Evolutionary conservation across 148 eudicot species (phyloP), one percentile per base, ranked within the genome.

Genomic region (Fagopyrum tataricum): DNA sequence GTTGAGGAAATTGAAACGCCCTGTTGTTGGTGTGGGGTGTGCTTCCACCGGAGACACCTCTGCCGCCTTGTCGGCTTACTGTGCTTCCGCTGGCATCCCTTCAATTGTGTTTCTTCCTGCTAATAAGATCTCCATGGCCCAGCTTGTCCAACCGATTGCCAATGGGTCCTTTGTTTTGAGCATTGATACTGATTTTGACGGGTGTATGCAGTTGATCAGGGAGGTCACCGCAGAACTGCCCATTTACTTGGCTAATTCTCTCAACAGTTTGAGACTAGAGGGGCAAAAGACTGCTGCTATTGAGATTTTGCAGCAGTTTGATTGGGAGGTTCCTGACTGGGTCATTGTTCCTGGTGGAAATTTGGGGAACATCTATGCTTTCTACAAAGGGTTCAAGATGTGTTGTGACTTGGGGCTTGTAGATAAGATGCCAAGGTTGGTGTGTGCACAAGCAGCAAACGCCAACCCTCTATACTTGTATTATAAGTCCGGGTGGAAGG

Each of bases 281-380:
- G 95, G 95, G 39, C 95, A 90, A 77, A 90, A 90, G 44, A 90
- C 91, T 0, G 91, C 94, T 4, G 94, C 94, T 0, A 84, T 89
- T 69, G 97, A 92, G 81, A 92, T 92, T 31, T 64, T 92, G 82
- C 97, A 92, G 87, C 97, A 92, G 78, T 92, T 92, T 76, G 89
- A 92, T 81, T 92, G 97, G 97, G 83, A 92, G 58, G 97, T 90
- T 18, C 97, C 97, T 0, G 97, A 92, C 81, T 92, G 97, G 97
- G 89, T 90, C 51, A 90, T 92, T 76, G 91, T 92, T 62, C 97
- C 97, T 0, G 97, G 97, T 72, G 97, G 97, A 20, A 92, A 92
- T 75, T 72, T 92, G 46, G 97, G 97, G 6, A 92, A 92, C 73
- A 88, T 92, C 5, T 92, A 92, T 73, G 97, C 97, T 0, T 92